Conservation (phyloP, 805 yeast species). For the Schwanniomyces polymorphus region DNA sequence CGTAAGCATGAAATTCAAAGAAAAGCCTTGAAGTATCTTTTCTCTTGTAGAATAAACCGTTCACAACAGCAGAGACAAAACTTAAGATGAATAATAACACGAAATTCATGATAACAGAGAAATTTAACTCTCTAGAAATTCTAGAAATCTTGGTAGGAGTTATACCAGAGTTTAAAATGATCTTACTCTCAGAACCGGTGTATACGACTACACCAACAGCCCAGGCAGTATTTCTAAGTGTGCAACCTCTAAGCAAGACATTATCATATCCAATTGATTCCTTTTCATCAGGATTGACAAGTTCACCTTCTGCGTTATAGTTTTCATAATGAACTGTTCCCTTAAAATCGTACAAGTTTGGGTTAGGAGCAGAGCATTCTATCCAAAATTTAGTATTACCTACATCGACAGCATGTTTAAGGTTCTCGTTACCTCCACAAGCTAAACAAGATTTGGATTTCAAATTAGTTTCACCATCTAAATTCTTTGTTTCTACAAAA, state of each 20-base stretch:
- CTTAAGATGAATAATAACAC: conserved; percentile 60
- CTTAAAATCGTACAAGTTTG: conserved; percentile 61
- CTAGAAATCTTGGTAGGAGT: conserved; percentile 74
- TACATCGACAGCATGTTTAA: conserved; percentile 59
- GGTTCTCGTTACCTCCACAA: conserved; percentile 45
- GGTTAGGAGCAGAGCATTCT: conserved; percentile 73
- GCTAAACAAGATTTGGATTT: conserved; percentile 56
- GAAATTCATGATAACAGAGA: conserved; percentile 66
- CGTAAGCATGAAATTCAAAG: conserved; percentile 65
- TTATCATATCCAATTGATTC: conserved; percentile 67
- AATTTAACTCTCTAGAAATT: conserved; percentile 64
- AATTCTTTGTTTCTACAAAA: conserved; percentile 76
- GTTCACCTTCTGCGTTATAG: conserved; percentile 26
- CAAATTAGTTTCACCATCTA: conserved; percentile 82
- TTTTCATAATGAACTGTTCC: conserved; percentile 61
- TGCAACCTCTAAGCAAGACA: conserved; percentile 68
- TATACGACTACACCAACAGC: conserved; percentile 71
- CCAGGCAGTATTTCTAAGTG: conserved; percentile 76
- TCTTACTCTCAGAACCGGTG: conserved; percentile 75
- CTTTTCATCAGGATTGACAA: conserved; percentile 35
- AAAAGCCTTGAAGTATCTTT: conserved; percentile 44
- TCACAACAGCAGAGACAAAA: conserved; percentile 66
- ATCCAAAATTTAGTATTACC: conserved; percentile 58
- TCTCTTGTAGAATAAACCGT: conserved; percentile 60
- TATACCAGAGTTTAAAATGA: conserved; percentile 74